Percentiles rank a stretch among this genome's conserved stretches.
phyloP scores from a whole-genome alignment of 352 stramenopile species.

The Saprolegnia parasitica region DNA sequence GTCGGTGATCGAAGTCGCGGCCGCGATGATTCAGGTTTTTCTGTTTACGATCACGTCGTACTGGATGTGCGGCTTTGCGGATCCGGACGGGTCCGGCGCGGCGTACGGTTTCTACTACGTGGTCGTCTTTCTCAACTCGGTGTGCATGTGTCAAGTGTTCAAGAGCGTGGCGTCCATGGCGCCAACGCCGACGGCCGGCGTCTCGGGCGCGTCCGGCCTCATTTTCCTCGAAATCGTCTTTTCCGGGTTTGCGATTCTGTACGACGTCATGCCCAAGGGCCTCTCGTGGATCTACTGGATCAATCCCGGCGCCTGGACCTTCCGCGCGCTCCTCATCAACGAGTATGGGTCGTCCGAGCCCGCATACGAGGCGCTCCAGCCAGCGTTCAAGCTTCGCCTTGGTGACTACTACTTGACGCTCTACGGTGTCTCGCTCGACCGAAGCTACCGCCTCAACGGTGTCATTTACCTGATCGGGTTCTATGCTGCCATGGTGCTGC shows the following conservation, averaged over 20 bases:
- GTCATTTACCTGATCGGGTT: conserved; percentile 12
- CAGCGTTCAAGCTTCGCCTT: conserved; percentile 2
- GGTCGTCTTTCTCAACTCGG: conserved; percentile 23
- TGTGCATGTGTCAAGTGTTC: conserved; percentile 14
- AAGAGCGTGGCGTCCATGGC: conserved; percentile 21
- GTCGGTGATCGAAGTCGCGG: conserved; percentile 6
- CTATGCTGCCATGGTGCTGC: conserved; percentile 3
- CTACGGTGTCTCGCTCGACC: background rate
- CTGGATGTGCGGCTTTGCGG: conserved; percentile 28
- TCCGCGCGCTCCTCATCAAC: conserved; percentile 23
- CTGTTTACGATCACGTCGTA: conserved; percentile 26
- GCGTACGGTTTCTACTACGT: conserved; percentile 16
- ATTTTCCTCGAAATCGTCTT: conserved; percentile 29
- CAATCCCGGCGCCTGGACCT: conserved; percentile 25
- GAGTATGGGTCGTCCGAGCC: conserved; percentile 12
- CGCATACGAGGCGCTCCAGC: conserved; percentile 13
- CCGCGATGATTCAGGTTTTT: conserved; percentile 1
- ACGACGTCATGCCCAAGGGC: conserved; percentile 13
- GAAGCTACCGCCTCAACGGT: background rate
- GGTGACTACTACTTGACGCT: conserved; percentile 26
- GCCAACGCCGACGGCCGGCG: conserved; percentile 3
- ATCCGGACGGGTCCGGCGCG: background rate
- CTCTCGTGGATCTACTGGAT: conserved; percentile 29
- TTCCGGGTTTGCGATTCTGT: conserved; percentile 15
- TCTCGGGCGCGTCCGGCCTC: conserved; percentile 12